These are phyloP conservation scores for Penicillium lividum DNA, from an alignment of 495 filamentous ascomycete genomes.

Conservation along the genomic window DNA sequence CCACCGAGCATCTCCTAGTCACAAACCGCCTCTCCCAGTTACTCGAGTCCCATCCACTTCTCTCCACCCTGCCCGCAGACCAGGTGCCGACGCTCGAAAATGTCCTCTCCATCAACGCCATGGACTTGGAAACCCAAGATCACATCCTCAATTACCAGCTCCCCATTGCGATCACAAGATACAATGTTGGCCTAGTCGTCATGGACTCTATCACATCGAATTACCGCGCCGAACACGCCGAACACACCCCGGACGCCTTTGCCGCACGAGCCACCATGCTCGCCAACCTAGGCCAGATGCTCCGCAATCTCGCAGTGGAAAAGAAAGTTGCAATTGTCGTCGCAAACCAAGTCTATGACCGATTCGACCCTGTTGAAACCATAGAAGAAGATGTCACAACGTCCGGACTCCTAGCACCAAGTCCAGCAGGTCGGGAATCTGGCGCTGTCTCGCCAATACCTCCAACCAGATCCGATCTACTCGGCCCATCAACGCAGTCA, in stretches of 20 bases:
- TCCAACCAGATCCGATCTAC: slow-evolving; percentile 12
- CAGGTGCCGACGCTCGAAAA: slow-evolving; percentile 63
- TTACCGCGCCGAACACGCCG: slow-evolving; percentile 79
- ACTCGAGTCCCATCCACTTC: slow-evolving; percentile 62
- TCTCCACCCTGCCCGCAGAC: slow-evolving; percentile 48
- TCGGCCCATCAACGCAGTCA: slow-evolving; percentile 13
- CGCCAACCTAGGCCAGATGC: slow-evolving; percentile 68
- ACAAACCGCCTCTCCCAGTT: slow-evolving; percentile 81
- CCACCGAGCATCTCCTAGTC: slow-evolving; percentile 84
- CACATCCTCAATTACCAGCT: slow-evolving; percentile 92
- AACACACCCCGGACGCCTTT: slow-evolving; percentile 37
- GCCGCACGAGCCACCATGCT: slow-evolving; percentile 64
- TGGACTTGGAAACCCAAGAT: slow-evolving; percentile 91
- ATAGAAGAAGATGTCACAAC: slow-evolving; percentile 5
- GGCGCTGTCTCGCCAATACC: slow-evolving; percentile 26
- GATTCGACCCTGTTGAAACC: slow-evolving; percentile 54
- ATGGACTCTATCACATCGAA: slow-evolving; percentile 93
- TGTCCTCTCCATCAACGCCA: slow-evolving; percentile 79
- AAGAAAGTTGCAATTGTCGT: slow-evolving; percentile 83
- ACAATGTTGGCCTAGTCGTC: slow-evolving; percentile 76
- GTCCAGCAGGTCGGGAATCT: slow-evolving; percentile 22
- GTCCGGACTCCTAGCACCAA: slow-evolving; percentile 16
- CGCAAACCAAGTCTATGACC: slow-evolving; percentile 94
- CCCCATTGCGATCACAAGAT: slow-evolving; percentile 74
- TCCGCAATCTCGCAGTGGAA: slow-evolving; percentile 71